These are phyloP conservation scores for Rubia balearica DNA, from an alignment of 305 asterid species.

Conservation along the genomic window DNA sequence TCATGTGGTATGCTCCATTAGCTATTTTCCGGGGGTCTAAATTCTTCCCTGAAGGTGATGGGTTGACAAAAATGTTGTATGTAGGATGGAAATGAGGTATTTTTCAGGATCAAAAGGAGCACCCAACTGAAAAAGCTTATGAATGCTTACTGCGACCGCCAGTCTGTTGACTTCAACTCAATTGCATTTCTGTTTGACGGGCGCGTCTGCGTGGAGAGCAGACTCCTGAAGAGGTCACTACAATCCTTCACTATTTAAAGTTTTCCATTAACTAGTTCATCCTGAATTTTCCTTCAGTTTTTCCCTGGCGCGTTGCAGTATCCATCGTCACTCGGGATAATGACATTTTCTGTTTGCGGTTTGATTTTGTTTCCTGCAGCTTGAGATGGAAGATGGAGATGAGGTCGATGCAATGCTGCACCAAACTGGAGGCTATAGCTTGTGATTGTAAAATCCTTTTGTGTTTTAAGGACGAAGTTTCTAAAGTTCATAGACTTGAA, in stretches of 20 bases:
- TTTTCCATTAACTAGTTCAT: background rate
- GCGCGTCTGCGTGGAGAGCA: slow-evolving; percentile 38
- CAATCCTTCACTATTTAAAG: background rate
- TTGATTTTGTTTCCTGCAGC: slow-evolving; percentile 21
- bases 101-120: slow-evolving; percentile 39
- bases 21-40: background rate
- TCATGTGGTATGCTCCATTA: background rate
- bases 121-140: slow-evolving; percentile 36
- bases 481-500: no score
- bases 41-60: background rate
- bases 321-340: background rate
- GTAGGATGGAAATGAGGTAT: slow-evolving; percentile 39
- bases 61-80: background rate
- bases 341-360: no score
- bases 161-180: slow-evolving; percentile 31
- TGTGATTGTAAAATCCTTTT: no score
- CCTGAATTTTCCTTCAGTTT: background rate
- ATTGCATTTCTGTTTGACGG: slow-evolving; percentile 40
- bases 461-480: no score
- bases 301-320: background rate
- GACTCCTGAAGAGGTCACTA: slow-evolving; percentile 35
- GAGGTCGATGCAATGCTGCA: slow-evolving; percentile 40
- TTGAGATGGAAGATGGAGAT: slow-evolving; percentile 33
- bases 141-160: slow-evolving; percentile 37
- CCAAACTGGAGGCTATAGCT: slow-evolving; percentile 24